Base-by-base conservation (phyloP, 805 yeast genomes). In the Huiozyma sinensis region DNA sequence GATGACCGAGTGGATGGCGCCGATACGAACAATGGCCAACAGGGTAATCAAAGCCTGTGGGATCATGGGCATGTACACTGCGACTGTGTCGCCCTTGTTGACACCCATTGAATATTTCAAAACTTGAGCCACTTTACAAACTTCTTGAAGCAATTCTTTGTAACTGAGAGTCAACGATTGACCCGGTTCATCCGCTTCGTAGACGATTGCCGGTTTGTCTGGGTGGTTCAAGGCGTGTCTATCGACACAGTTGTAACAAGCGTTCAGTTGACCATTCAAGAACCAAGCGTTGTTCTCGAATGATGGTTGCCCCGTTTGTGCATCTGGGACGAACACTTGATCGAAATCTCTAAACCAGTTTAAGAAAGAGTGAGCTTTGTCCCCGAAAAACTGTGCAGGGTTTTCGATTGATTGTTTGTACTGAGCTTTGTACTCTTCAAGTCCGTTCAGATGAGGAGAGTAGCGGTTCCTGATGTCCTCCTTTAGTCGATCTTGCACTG, bases 61-160 rank as follows among this genome's bases (percentile, higher is more conserved):
- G 50, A 79, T 81, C 92, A 83, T 84, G 55, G 95, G 95, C 69
- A 84, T 70, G 62, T 84, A 84, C 43, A 84, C 83, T 27, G 92
- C 92, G 45, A 84, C 90, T 12, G 88, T 81, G 60, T 84, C 95
- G 54, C 92, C 92, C 65, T 83, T 84, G 48, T 71, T 67, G 46
- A 83, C 79, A 41, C 89, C 89, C 71, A 79, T 68, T 12, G 64
- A 57, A 47, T 68, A 65, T 51, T 71, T 67, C 59, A 84, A 71
- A 33, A 79, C 81, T 54, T 82, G 85, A 6, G 90, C 83, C 44
- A 81, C 77, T 58, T 76, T 75, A 36, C 78, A 80, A 32, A 83
- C 87, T 54, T 83, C 75, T 52, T 75, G 75, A 51, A 83, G 69
- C 54, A 84, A 71, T 66, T 84, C 83, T 33, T 81, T 82, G 61